phyloP scores from a whole-genome alignment of 2,329 filamentous ascomycete species.

The Stachybotrys echinatus region DNA sequence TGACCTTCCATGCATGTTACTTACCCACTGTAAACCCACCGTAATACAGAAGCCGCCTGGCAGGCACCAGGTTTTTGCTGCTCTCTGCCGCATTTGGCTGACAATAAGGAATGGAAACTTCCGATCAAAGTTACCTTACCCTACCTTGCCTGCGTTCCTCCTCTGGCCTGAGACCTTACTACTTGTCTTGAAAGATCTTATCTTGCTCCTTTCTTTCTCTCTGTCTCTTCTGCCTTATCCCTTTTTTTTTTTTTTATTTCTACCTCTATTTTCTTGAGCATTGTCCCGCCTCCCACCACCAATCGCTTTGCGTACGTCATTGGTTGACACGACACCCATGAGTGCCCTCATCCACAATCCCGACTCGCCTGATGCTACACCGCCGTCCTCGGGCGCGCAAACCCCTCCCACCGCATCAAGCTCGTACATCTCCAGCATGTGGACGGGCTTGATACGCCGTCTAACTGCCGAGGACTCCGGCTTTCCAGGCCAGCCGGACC shows the following conservation, averaged over 20 bases:
- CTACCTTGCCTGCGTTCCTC: too few species aligned
- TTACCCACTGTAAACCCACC: too few species aligned
- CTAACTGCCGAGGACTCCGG: constrained; percentile 47
- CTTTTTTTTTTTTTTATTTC: neutral
- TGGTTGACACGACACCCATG: constrained; percentile 8
- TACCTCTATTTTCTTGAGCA: neutral
- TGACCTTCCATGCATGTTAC: too few species aligned
- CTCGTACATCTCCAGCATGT: constrained; percentile 31
- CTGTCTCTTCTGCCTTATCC: too few species aligned
- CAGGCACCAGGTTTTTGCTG: too few species aligned
- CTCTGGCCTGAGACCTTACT: too few species aligned
- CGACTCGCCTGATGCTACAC: constrained; percentile 15
- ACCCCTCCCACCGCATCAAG: constrained; percentile 19
- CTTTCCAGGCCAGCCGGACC: constrained; percentile 21
- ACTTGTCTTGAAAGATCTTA: too few species aligned
- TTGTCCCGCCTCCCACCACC: neutral
- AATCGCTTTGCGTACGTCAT: neutral
- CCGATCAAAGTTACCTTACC: too few species aligned
- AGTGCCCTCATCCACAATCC: constrained; percentile 14
- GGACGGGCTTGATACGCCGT: constrained; percentile 62
- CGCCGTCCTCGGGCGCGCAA: constrained; percentile 12
- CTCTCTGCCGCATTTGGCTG: too few species aligned
- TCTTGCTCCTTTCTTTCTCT: too few species aligned
- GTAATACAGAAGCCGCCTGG: too few species aligned
- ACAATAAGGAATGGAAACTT: too few species aligned